Base-by-base conservation (phyloP, 192 early-diverging fungal genomes). In the Podila horticola region DNA sequence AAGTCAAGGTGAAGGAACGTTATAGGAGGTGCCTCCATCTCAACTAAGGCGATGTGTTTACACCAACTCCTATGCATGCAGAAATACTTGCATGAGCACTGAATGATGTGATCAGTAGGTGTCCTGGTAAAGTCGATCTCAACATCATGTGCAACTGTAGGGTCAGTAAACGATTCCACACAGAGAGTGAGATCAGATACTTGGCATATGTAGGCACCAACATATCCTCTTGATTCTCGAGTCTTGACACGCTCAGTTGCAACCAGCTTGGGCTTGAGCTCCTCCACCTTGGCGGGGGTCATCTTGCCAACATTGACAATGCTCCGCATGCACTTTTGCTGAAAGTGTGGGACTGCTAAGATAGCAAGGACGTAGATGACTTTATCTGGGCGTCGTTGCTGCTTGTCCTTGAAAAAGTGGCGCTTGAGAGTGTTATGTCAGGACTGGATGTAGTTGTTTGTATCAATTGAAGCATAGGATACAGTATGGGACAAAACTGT, bases 361-460 rank as follows among this genome's bases (percentile, higher is more conserved):
- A 58, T 5, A 29, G 62, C 70, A 63, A 72, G 49, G 52, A 58
- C 12, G 28, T 71, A 71, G 29, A 71, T 71, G 41, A 71, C 62
- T 20, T 45, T 36, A 36, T 71, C 62, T 5, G 30, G 7, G 13
- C 62, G 58, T 24, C 49, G 69, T 51, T 71, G 61, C n/a, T 71
- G 69, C 20, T 36, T 49, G 34, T 63, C 69, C n/a, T 26, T 33
- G 24, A 71, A 71, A 31, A 71, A 71, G 36, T 71, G 60, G 12
- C 31, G 22, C 58, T 69, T 71, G 30, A 71, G 45, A 22, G 34
- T 55, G 38, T 71, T 71, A 31, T 71, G 62, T 60, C 69, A 71
- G 8, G 69, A 71, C 60, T 71, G 59, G 36, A 62, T 62, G 48
- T 62, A 71, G 60, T 71, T 71, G 29, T 62, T 71, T 10, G 69